phyloP scores from a whole-genome alignment of 2,329 filamentous ascomycete species.

The Sporothrix variecibatus region DNA sequence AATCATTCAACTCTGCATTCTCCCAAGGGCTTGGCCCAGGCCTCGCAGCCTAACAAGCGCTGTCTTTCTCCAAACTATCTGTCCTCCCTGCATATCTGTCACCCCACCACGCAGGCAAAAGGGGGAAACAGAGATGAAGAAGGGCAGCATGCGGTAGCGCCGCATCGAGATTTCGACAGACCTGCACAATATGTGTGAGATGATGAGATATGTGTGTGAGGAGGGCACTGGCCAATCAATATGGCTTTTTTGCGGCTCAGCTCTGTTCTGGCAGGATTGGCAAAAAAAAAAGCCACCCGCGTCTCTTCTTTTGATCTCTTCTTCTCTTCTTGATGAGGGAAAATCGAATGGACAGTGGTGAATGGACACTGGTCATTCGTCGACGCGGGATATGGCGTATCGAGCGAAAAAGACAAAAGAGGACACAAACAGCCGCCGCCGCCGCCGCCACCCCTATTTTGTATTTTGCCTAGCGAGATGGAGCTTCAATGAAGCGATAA shows the following conservation, averaged over 20 bases:
- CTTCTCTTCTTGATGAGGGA: background rate
- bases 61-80: background rate
- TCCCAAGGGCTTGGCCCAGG: background rate
- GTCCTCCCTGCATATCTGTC: background rate
- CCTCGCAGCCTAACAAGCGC: background rate
- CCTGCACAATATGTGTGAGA: background rate
- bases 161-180: conserved; percentile 11
- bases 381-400: background rate
- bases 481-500: background rate
- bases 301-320: background rate
- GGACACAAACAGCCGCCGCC: background rate
- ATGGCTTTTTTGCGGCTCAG: background rate
- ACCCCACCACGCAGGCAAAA: conserved; percentile 9
- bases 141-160: background rate
- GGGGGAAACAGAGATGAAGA: background rate
- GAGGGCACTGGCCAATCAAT: background rate
- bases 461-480: conserved; percentile 4
- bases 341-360: background rate
- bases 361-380: background rate
- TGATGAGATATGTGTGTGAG: background rate
- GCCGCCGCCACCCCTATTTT: background rate
- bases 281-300: background rate
- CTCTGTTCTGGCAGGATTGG: background rate
- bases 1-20: background rate
- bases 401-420: background rate